Evolutionary conservation across 2,329 filamentous ascomycete genomes (phyloP), one percentile per base, ranked within the genome.

Genomic region (Rhynchosporium graminicola): DNA sequence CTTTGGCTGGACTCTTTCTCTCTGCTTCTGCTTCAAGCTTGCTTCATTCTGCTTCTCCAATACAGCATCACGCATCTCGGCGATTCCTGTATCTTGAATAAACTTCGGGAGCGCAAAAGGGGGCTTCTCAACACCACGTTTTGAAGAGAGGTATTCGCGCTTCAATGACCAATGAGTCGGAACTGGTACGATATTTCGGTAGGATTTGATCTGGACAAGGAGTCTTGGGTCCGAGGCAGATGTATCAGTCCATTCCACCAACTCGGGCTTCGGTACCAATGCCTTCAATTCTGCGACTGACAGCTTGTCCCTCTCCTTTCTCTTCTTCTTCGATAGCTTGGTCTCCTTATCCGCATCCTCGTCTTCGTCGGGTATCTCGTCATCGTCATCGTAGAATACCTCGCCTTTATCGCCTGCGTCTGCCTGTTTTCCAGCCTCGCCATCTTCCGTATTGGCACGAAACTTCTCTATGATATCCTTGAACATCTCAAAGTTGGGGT

Each of bases 221-320:
- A 98, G 80, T 61, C 89, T 86, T 13, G 95, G 95, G 74, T 99
- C 93, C 31, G 90, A 87, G 0, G 95, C 93, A 15, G 92, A 96
- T 12, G 91, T 91, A 74, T 99, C 95, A 60, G 96, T 95, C 95
- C 95, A 98, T 73, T 99, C 95, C 5, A 99, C 94, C 9, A 97
- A 86, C 76, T 99, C 95, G 2, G 95, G 95, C 69, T 93, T 94
- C 71, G 83, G 85, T 64, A 97, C 95, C 60, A 97, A 79, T 5
- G 94, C 91, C 78, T 99, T 99, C 67, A 99, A 84, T 77, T 98
- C 92, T 55, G 95, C 95, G 63, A 99, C 91, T 6, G 94, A 96
- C 38, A 98, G 81, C 77, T 96, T 97, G 78, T 90, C 96, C 74
- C 92, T 82, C 77, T 90, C 87, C 79, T 98, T 99, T 69, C 90